Base-by-base conservation (phyloP, 441 rosid species). In the Cnidoscolus chayamansa region DNA sequence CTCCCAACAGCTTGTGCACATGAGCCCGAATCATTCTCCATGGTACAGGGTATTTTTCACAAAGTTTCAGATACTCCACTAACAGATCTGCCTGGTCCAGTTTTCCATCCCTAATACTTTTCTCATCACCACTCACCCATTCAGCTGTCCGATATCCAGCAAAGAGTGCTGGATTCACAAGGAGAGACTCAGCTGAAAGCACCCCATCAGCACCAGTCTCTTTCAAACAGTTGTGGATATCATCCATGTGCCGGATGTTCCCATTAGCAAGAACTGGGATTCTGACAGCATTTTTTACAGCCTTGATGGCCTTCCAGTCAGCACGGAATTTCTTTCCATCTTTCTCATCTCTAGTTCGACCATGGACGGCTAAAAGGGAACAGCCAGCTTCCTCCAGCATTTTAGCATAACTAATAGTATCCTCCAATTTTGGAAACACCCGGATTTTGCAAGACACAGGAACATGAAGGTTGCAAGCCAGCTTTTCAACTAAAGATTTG, bases 321-420 rank as follows among this genome's bases (percentile, higher is more conserved):
- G 97, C 96, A 48, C 89, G 84, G 60, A 87, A 62, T 76, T 88
- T 90, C 81, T 83, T 94, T 60, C 92, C 93, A 64, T 92, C 97
- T 67, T 90, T 91, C 83, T 91, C 88, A 63, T 89, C 92, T 78
- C 95, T 82, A 1, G 96, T 94, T 72, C 98, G 72, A 2, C 97
- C 97, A 63, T 94, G 98, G 40, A 92, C 97, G 54, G 98, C 98
- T 65, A 94, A 64, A 53, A 94, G 86, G 1, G 92, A 88, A 82
- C 98, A 94, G 53, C 98, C 98, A 47, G 97, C 98, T 37, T 85
- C 97, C 82, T 92, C 97, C 53, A 94, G 83, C 97, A 92, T 90
- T 84, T 76, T 92, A 8, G 96, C 98, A 50, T 94, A 90, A 13
- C 58, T 81, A 47, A 94, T 77, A 4, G 97, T 94, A 53, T 90